phyloP scores from a whole-genome alignment of 2,329 filamentous ascomycete species.

The Neopestalotiopsis clavispora region DNA sequence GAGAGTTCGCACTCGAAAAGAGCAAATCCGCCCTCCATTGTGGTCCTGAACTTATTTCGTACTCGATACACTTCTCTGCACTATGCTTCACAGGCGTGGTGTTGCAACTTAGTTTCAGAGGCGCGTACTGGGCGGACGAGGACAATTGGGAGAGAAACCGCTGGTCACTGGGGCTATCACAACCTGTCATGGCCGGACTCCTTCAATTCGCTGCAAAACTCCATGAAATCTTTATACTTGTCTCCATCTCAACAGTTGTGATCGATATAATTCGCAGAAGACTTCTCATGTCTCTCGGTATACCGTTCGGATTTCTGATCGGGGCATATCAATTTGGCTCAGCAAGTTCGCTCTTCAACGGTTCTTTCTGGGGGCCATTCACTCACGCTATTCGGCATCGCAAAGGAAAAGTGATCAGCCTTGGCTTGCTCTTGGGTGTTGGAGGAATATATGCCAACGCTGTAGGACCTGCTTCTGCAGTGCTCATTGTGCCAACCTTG shows the following conservation, averaged over 20 bases:
- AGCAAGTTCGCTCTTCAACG: too few relatives aligned
- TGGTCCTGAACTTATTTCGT: neutral
- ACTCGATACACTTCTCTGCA: neutral
- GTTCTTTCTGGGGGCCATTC: too few relatives aligned
- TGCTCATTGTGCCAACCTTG: too few relatives aligned
- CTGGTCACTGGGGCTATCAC: neutral
- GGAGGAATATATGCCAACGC: too few relatives aligned
- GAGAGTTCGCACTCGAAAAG: neutral
- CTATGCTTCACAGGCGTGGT: neutral
- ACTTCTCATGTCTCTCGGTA: too few relatives aligned
- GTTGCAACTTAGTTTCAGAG: constrained; percentile 7
- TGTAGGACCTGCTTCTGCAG: too few relatives aligned
- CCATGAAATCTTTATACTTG: constrained; percentile 8
- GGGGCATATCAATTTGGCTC: too few relatives aligned
- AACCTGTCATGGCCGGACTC: neutral
- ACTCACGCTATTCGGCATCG: too few relatives aligned
- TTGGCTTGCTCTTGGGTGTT: too few relatives aligned
- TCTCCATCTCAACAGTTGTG: neutral
- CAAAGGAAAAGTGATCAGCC: too few relatives aligned
- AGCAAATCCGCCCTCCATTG: neutral
- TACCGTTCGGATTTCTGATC: too few relatives aligned
- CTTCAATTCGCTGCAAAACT: constrained; percentile 12
- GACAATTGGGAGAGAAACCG: neutral
- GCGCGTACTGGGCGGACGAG: constrained; percentile 12
- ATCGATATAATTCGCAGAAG: constrained; percentile 12